Percentiles rank a stretch among this genome's conserved stretches.
phyloP scores from a whole-genome alignment of 2,329 filamentous ascomycete genomes.

The Cladophialophora exuberans region DNA sequence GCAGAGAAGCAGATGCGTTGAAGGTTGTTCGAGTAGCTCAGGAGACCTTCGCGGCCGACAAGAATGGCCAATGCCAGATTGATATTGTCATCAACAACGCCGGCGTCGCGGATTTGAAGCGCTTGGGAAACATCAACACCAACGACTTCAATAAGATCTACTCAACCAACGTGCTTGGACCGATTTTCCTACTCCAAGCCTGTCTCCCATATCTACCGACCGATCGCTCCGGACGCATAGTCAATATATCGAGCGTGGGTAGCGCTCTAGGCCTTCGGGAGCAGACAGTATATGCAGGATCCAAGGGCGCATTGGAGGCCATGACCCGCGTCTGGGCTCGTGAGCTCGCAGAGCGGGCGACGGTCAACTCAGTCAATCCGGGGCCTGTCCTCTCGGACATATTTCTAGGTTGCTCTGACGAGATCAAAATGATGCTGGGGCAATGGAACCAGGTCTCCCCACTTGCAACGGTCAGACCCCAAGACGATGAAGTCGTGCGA shows the following conservation, averaged over 20 bases:
- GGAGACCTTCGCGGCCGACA: slow-evolving; percentile 59
- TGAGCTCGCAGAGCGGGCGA: slow-evolving; percentile 60
- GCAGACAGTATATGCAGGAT: slow-evolving; percentile 93
- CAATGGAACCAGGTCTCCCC: slow-evolving; percentile 10
- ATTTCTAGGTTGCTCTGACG: too few species aligned
- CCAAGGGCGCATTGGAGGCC: slow-evolving; percentile 58
- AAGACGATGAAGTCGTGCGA: slow-evolving; percentile 46
- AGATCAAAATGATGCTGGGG: too few species aligned
- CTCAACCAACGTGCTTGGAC: slow-evolving; percentile 88
- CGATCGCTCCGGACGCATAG: slow-evolving; percentile 94
- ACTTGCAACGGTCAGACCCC: too few species aligned
- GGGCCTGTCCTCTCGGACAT: slow-evolving; percentile 51
- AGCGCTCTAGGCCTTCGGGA: slow-evolving; percentile 99
- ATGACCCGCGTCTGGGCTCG: slow-evolving; percentile 65
- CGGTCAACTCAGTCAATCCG: slow-evolving; percentile 63
- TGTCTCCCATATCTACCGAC: slow-evolving; percentile 97
- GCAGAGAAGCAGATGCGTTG: slow-evolving; percentile 58
- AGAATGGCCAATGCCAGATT: slow-evolving; percentile 64
- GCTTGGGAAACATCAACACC: slow-evolving; percentile 96
- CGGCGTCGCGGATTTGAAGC: slow-evolving; percentile 94
- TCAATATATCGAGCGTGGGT: slow-evolving; percentile 95
- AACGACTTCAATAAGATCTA: slow-evolving; percentile 87
- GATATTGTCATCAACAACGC: slow-evolving; percentile 98
- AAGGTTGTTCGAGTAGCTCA: slow-evolving; percentile 60
- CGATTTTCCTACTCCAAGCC: slow-evolving; percentile 94